Evolutionary conservation across 805 yeast species (phyloP), one percentile per base, ranked within the genome.

Genomic region (Candida palmyrensis): DNA sequence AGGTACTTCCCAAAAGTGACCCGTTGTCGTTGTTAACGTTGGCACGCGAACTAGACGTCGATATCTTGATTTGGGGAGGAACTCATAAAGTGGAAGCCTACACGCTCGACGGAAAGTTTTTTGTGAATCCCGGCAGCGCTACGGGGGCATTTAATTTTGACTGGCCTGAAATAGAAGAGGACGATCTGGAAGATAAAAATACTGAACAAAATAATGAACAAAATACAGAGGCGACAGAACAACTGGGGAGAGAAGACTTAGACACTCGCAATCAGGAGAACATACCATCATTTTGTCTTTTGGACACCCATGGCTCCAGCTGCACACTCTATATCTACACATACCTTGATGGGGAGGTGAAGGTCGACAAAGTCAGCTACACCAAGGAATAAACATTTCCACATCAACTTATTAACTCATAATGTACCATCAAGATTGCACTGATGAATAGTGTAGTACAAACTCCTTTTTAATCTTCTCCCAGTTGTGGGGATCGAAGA

Each of bases 401-500:
- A 11, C 10, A 21, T 21, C 24, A 21, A 21, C 10, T 21, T 11
- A n/a, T 21, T 24, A 18, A n/a, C n/a, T 13, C 8, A 19, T 27
- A 7, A 23, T n/a, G 17, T 17, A 14, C 17, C 6, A n/a, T 41
- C 38, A 55, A 17, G 61, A 55, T 39, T 55, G 61, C 4, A 55
- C 61, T 6, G 57, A 45, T 12, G 61, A 54, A 46, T 75, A 75
- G 44, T 72, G 75, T 48, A 75, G 64, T 16, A 73, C 74, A 54
- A 75, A 72, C 48, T 73, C 78, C 57, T 75, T 75, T 39, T 84
- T 87, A 43, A 90, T 88, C 58, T 85, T 86, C 49, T 87, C 95
- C 99, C 99, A 92, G 40, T 84, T 77, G 45, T 81, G 85, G 4
- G 97, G 97, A 51, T 92, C 97, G 55, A 92, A 92, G 57, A 92